A percentile compares a stretch with the other conserved stretches of the same genome.
These are phyloP conservation scores for Arthrobotrys pseudoclavata DNA, from an alignment of 2,329 filamentous ascomycete genomes.

Conservation along the genomic window DNA sequence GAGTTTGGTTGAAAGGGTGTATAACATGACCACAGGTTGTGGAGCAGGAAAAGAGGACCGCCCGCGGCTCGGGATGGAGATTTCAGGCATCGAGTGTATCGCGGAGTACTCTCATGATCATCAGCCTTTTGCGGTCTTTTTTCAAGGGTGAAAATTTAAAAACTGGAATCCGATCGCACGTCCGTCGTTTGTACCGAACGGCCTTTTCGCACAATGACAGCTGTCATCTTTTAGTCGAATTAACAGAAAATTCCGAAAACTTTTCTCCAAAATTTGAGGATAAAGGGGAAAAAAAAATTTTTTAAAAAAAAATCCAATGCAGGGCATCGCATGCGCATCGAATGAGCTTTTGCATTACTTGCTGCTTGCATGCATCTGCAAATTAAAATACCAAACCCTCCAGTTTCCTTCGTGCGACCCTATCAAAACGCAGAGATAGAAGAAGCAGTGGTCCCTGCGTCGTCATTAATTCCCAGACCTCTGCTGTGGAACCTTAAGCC, in stretches of 20 bases:
- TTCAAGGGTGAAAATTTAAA: background rate
- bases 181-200: conserved; percentile 1
- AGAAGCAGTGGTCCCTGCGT: conserved; percentile 47
- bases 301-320: conserved; percentile 14
- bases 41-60: background rate
- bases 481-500: conserved; percentile 45
- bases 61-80: conserved; percentile 1
- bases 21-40: conserved; percentile 27
- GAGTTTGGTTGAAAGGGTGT: conserved; percentile 38
- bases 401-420: conserved; percentile 17
- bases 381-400: background rate
- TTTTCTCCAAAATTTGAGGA: background rate
- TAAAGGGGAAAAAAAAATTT: conserved; percentile 6
- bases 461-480: background rate
- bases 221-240: conserved; percentile 16
- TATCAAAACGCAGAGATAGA: too few relatives aligned
- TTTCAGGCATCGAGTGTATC: background rate
- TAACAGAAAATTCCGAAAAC: background rate
- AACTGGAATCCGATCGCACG: conserved; percentile 9
- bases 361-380: conserved; percentile 40
- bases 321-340: conserved; percentile 58
- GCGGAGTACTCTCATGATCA: conserved; percentile 35
- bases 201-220: conserved; percentile 17
- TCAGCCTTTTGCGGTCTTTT: conserved; percentile 19
- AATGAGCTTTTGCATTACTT: conserved; percentile 56